These are phyloP conservation scores for Polyporus tsugae DNA, from an alignment of 1,284 basidiomycete species.

Conservation along the genomic window DNA sequence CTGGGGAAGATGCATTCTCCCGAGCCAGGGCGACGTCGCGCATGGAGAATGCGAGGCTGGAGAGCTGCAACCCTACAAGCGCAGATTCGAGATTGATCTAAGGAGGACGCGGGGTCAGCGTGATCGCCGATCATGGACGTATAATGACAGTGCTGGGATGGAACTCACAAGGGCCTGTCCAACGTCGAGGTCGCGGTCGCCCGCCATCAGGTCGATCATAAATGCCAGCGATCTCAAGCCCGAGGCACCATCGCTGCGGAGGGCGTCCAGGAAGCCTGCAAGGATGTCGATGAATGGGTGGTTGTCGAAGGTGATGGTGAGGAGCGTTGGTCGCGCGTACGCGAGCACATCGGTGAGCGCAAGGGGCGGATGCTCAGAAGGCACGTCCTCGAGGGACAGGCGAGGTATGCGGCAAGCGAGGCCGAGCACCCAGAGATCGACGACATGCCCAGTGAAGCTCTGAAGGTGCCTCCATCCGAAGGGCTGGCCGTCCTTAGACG, in stretches of 20 bases:
- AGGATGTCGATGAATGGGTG: background rate
- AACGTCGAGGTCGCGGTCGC: background rate
- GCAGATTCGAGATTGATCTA: background rate
- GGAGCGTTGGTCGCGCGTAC: background rate
- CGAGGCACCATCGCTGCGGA: background rate
- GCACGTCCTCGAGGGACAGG: background rate
- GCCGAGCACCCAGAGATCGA: background rate
- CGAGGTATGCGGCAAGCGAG: background rate
- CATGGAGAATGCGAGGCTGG: background rate
- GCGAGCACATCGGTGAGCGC: background rate
- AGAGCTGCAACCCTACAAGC: background rate
- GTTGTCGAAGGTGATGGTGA: background rate
- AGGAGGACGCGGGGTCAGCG: background rate
- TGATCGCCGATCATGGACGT: background rate
- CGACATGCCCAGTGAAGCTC: background rate
- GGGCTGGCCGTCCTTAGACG: background rate
- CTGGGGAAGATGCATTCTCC: too few relatives aligned
- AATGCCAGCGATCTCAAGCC: background rate
- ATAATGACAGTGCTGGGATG: background rate
- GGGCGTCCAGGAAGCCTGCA: background rate
- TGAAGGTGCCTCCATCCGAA: background rate
- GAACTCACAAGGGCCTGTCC: background rate
- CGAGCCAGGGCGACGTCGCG: background rate
- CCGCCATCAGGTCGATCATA: background rate
- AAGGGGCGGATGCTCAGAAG: background rate